Conservation (phyloP, 805 yeast genomes). For the Cyberlindnera americana region DNA sequence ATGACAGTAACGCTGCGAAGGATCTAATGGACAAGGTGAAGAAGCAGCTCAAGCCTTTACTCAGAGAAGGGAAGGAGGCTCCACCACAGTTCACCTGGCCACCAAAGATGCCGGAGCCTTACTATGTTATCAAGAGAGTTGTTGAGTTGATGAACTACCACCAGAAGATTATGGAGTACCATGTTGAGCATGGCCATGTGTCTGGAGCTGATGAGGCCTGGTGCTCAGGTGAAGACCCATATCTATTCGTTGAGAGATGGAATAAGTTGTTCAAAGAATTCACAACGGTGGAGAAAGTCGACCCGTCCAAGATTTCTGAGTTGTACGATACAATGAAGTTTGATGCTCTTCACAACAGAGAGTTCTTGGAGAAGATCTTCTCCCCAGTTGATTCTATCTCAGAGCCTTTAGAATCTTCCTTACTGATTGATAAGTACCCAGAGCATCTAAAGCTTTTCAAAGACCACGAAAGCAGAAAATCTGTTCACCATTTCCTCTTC, state of each 20-base stretch:
- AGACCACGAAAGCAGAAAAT: constrained; percentile 12
- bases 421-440: constrained; percentile 28
- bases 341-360: constrained; percentile 94
- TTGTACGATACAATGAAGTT: constrained; percentile 97
- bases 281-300: constrained; percentile 89
- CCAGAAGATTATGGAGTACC: constrained; percentile 74
- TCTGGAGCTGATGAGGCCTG: constrained; percentile 63
- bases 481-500: constrained; percentile 47
- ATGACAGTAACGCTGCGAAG: constrained; percentile 97
- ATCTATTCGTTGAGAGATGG: constrained; percentile 92
- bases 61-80: constrained; percentile 94
- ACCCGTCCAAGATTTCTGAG: constrained; percentile 95
- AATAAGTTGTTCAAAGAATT: constrained; percentile 93
- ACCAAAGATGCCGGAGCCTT: constrained; percentile 96
- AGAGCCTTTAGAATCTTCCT: constrained; percentile 27
- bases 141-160: constrained; percentile 95
- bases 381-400: constrained; percentile 51
- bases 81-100: constrained; percentile 99
- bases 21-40: constrained; percentile 97
- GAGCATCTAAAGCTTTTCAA: constrained; percentile 28
- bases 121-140: constrained; percentile 86
- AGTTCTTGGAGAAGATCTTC: constrained; percentile 80
- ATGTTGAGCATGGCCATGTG: constrained; percentile 52
- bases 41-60: constrained; percentile 88
- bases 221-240: constrained; percentile 97